Conservation (phyloP, 345 rosid species). For the Lepidium sativum region DNA sequence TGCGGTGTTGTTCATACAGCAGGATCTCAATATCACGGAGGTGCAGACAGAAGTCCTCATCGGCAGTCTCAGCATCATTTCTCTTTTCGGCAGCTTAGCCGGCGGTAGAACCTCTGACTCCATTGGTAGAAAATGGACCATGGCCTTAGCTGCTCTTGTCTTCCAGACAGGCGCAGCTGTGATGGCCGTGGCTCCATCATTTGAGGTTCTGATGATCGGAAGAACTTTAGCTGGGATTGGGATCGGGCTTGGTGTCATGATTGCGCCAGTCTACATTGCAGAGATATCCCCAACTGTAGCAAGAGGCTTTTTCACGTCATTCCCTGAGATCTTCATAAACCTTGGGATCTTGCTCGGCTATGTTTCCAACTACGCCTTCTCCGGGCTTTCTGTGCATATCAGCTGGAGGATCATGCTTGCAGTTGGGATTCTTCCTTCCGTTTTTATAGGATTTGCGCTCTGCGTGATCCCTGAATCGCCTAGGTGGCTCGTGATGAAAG, state of each 20-base stretch:
- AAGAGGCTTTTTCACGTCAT: slow-evolving; percentile 75
- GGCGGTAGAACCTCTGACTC: slow-evolving; percentile 81
- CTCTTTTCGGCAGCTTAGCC: slow-evolving; percentile 77
- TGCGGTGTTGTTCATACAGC: slow-evolving; percentile 77
- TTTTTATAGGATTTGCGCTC: slow-evolving; percentile 65
- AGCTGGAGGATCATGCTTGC: slow-evolving; percentile 94
- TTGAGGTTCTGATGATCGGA: slow-evolving; percentile 60
- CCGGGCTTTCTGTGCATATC: slow-evolving; percentile 53
- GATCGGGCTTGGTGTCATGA: slow-evolving; percentile 86
- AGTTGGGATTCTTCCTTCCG: slow-evolving; percentile 76
- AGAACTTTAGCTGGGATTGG: slow-evolving; percentile 75
- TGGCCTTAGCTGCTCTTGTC: slow-evolving; percentile 79
- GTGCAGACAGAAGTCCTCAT: slow-evolving; percentile 75
- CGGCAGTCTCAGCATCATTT: slow-evolving; percentile 67
- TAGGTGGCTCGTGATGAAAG: slow-evolving; percentile 79
- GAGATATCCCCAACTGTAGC: slow-evolving; percentile 64
- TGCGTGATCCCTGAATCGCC: slow-evolving; percentile 90
- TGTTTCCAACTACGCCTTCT: slow-evolving; percentile 78
- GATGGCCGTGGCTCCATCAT: slow-evolving; percentile 77
- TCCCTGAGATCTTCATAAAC: slow-evolving; percentile 82
- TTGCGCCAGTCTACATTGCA: slow-evolving; percentile 82
- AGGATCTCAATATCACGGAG: slow-evolving; percentile 71
- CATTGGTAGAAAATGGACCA: slow-evolving; percentile 88
- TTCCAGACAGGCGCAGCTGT: slow-evolving; percentile 68
- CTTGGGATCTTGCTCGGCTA: slow-evolving; percentile 83